phyloP scores from a whole-genome alignment of 768 basidiomycete genomes.

The Punctularia strigosozonata region DNA sequence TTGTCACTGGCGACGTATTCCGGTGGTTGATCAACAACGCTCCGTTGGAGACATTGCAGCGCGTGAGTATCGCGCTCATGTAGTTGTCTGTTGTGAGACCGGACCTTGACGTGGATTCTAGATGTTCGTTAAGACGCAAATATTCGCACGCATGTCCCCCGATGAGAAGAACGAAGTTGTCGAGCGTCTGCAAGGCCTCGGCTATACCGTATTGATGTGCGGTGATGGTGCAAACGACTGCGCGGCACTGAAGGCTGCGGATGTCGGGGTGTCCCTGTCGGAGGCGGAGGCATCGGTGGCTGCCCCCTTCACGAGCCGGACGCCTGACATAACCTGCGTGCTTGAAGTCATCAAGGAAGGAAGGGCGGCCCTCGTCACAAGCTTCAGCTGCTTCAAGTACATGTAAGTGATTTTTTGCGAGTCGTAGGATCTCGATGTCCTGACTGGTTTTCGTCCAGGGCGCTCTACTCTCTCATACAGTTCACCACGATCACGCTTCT shows the following conservation, averaged over 20 bases:
- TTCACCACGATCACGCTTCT: slow-evolving; percentile 95
- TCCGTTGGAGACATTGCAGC: slow-evolving; percentile 84
- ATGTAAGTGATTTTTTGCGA: slow-evolving; percentile 49
- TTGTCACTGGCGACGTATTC: slow-evolving; percentile 91
- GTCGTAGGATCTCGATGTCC: too few species aligned
- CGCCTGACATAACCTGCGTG: slow-evolving; percentile 91
- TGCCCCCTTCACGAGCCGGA: slow-evolving; percentile 91
- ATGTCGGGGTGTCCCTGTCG: slow-evolving; percentile 92
- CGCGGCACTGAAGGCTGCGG: slow-evolving; percentile 95
- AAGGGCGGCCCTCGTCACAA: slow-evolving; percentile 89
- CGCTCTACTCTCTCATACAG: slow-evolving; percentile 95
- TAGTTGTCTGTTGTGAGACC: slow-evolving; percentile 1
- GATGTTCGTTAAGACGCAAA: slow-evolving; percentile 97
- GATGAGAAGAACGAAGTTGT: slow-evolving; percentile 99
- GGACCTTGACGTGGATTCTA: slow-evolving; percentile 16
- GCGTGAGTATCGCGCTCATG: slow-evolving; percentile 46
- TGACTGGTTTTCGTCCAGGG: slow-evolving; percentile 53
- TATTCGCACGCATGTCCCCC: slow-evolving; percentile 98
- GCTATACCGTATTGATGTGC: slow-evolving; percentile 96
- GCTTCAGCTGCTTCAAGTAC: slow-evolving; percentile 99
- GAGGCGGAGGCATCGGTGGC: slow-evolving; percentile 98
- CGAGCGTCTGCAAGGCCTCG: slow-evolving; percentile 83
- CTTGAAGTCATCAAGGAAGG: slow-evolving; percentile 96
- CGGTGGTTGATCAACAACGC: slow-evolving; percentile 97
- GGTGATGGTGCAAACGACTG: slow-evolving; percentile 99